phyloP scores from a whole-genome alignment of 2,329 filamentous ascomycete genomes.

The Achaetomium macrosporum region DNA sequence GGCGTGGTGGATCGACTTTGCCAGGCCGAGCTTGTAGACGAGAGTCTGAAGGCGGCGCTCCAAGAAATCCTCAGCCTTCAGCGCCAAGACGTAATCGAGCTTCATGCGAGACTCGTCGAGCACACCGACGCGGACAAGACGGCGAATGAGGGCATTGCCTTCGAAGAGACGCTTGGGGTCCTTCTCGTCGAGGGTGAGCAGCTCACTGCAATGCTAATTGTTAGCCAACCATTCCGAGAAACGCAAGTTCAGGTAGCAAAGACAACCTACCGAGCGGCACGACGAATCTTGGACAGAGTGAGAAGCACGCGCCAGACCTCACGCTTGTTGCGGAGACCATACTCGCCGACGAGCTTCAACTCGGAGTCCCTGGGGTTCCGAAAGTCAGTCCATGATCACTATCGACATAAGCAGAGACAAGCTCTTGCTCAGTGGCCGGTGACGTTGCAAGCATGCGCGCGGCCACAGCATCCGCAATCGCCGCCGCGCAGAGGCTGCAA shows the following conservation, averaged over 20 bases:
- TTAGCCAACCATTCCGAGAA: constrained; percentile 3
- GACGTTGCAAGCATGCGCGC: constrained; percentile 31
- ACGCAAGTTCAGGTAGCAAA: too few relatives aligned
- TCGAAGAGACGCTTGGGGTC: constrained; percentile 99
- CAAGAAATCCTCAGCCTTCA: constrained; percentile 99
- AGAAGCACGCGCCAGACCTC: constrained; percentile 99
- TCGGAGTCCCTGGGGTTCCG: constrained; percentile 79
- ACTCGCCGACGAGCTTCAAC: constrained; percentile 99
- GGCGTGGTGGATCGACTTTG: constrained; percentile 99
- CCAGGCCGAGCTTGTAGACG: constrained; percentile 99
- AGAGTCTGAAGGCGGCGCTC: constrained; percentile 99
- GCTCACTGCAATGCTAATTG: constrained; percentile 62
- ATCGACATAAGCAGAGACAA: constrained; percentile 95
- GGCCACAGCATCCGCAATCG: constrained; percentile 29
- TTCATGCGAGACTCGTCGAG: constrained; percentile 99
- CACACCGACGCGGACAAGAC: constrained; percentile 98
- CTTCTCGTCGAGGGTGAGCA: constrained; percentile 99
- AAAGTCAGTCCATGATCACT: constrained; percentile 67
- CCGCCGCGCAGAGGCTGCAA: constrained; percentile 81
- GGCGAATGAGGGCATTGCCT: constrained; percentile 99
- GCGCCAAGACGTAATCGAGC: constrained; percentile 99
- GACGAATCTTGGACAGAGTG: constrained; percentile 99
- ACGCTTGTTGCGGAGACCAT: constrained; percentile 99
- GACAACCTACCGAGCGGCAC: constrained; percentile 87
- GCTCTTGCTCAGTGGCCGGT: constrained; percentile 97